Conservation (phyloP, 148 eudicot genomes). For the Nepenthes mirabilis region DNA sequence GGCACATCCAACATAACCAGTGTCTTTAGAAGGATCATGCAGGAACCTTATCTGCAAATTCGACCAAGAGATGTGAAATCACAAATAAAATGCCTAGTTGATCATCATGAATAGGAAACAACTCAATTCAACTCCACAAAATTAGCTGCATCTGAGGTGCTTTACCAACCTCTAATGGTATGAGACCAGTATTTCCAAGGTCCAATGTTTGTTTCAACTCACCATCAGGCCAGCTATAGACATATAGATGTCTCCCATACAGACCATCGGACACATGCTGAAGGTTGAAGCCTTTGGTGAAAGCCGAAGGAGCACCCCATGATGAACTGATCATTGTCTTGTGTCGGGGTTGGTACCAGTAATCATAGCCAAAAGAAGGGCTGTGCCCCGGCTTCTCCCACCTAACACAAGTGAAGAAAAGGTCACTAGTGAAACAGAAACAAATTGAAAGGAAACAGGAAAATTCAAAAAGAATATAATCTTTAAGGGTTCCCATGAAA, state of each 20-base stretch:
- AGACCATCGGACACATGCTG: conserved; percentile 86
- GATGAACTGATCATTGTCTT: conserved; percentile 96
- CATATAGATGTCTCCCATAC: conserved; percentile 82
- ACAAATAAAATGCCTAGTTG: not conserved
- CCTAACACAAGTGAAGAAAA: conserved; percentile 22
- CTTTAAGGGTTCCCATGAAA: not conserved
- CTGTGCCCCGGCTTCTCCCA: conserved; percentile 99
- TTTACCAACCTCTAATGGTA: conserved; percentile 81
- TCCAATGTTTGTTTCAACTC: conserved; percentile 88
- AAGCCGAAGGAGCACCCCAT: conserved; percentile 97
- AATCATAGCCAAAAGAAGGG: conserved; percentile 89
- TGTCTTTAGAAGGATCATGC: conserved; percentile 88
- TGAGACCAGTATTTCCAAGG: conserved; percentile 72
- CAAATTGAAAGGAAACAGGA: not conserved
- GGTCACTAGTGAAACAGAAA: not conserved
- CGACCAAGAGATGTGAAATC: not conserved
- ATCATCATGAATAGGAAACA: too few species aligned
- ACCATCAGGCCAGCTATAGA: conserved; percentile 95
- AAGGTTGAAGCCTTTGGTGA: conserved; percentile 86
- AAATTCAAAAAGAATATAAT: not conserved
- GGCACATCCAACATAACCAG: conserved; percentile 93
- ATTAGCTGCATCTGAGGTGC: not conserved
- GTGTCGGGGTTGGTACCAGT: conserved; percentile 96
- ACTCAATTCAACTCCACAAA: too few species aligned
- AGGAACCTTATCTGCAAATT: conserved; percentile 71